Conservation (phyloP, 78 protist genomes). For the Fonticula alba region DNA sequence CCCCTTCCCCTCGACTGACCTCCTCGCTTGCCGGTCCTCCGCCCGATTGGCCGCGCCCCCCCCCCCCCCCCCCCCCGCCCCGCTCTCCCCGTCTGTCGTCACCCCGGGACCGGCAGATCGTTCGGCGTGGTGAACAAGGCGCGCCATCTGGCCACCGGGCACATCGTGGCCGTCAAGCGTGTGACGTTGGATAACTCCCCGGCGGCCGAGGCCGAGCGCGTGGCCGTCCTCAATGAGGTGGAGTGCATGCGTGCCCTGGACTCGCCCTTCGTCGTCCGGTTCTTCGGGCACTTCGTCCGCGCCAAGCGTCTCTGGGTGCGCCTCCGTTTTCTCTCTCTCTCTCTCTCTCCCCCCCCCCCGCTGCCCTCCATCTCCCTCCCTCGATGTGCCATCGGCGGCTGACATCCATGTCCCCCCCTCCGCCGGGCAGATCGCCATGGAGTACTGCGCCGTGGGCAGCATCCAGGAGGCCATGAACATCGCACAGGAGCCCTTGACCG, state of each 20-base stretch:
- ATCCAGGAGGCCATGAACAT: slow-evolving; percentile 36
- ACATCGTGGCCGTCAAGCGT: slow-evolving; percentile 30
- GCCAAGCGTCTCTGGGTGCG: slow-evolving; percentile 32
- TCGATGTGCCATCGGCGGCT: too few species aligned
- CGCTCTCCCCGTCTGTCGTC: too few species aligned
- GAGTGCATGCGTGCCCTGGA: slow-evolving; percentile 30
- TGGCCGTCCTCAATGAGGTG: slow-evolving; percentile 35
- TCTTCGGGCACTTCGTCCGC: slow-evolving; percentile 32
- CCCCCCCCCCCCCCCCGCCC: too few species aligned
- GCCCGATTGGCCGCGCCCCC: too few species aligned
- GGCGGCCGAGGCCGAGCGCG: slow-evolving; percentile 25
- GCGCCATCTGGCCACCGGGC: slow-evolving; percentile 12
- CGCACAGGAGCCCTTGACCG: slow-evolving; percentile 20
- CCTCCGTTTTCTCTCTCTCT: neutral
- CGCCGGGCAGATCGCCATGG: slow-evolving; percentile 43
- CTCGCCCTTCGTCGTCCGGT: slow-evolving; percentile 25
- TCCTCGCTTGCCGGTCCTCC: too few species aligned
- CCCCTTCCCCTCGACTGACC: too few species aligned
- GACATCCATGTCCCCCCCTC: neutral
- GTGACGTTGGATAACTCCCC: slow-evolving; percentile 8
- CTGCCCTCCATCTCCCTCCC: too few species aligned
- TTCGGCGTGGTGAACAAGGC: slow-evolving; percentile 43
- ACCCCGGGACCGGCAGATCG: slow-evolving; percentile 9
- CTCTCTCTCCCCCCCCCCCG: too few species aligned
- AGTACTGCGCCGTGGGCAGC: slow-evolving; percentile 53